Conservation (phyloP, 148 eudicot genomes). For the Euryodendron excelsum region DNA sequence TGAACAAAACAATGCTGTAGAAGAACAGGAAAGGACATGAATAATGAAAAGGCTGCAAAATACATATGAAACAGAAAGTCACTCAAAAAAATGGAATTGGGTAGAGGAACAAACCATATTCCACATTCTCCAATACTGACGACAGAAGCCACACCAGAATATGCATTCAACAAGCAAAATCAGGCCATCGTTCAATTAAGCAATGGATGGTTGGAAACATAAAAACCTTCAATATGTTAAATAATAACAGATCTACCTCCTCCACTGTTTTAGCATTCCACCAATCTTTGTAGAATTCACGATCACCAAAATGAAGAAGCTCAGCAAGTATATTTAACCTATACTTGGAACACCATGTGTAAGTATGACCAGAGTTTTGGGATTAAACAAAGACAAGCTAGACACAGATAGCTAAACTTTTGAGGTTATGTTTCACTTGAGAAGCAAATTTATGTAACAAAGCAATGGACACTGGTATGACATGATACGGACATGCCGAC, state of each 20-base stretch:
- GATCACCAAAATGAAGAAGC: conserved; percentile 90
- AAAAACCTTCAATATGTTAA: background rate
- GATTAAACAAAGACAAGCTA: conserved; percentile 1
- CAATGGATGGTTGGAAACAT: conserved; percentile 11
- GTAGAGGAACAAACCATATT: conserved; percentile 73
- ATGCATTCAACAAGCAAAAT: conserved; percentile 18
- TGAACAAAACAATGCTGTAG: background rate
- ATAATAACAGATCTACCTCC: conserved; percentile 56
- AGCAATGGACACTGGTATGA: background rate
- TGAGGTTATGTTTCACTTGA: background rate
- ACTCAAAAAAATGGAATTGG: background rate
- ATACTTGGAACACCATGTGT: conserved; percentile 16
- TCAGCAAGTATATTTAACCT: conserved; percentile 98
- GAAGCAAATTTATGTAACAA: background rate
- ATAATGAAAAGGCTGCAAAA: conserved; percentile 9
- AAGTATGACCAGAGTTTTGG: conserved; percentile 4
- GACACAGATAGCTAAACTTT: background rate
- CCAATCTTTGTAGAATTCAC: conserved; percentile 99
- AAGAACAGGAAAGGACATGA: background rate
- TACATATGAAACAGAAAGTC: conserved; percentile 6
- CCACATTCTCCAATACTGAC: conserved; percentile 99
- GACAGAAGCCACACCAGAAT: conserved; percentile 28
- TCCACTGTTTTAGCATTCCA: conserved; percentile 97
- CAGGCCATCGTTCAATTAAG: conserved; percentile 24
- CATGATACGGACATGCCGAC: too few relatives aligned